Evolutionary conservation across 306 rosid genomes (phyloP), one percentile per base, ranked within the genome.

Genomic region (Begonia peltatifolia): DNA sequence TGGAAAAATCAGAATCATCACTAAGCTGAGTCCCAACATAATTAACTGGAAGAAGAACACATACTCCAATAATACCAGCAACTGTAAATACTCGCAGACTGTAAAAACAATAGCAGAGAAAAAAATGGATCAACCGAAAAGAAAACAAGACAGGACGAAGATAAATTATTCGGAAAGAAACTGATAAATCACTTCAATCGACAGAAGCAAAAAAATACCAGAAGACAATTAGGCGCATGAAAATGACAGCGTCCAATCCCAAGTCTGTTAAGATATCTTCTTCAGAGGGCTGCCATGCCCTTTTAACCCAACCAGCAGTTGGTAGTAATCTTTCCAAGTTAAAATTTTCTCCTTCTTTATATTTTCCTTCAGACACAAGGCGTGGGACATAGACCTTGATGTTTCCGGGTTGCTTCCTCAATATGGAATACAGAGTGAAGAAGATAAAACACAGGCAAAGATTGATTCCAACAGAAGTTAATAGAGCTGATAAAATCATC

Each of bases 381-480:
- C 96, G 90, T 1, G 96, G 90, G 11, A 57, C 72, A 42, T 87
- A 87, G 36, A 87, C 84, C 46, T 63, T 12, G 62, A 74, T 62
- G 65, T 78, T 76, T 47, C 68, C 66, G 0, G 94, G 96, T 53
- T 83, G 96, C 77, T 76, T 87, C 69, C 79, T 61, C 73, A 87
- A 53, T 52, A 87, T 50, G 16, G 96, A 87, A 55, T 87, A 83
- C 13, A 87, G 87, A 42, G 87, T 70, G 84, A 74, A 68, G 56
- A 74, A 80, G 10, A 87, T 54, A 30, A 87, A 30, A 53, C 94
- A 87, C 9, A 87, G 84, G 46, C 83, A 81, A 55, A 87, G 79
- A 64, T 87, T 87, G 71, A 87, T 87, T 47, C 78, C 94, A 10
- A 87, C 96, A 2, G 94, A 87, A 18, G 94, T 83, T 67, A 83